Conservation (phyloP, 495 filamentous ascomycete species). For the Trichoderma gamsii region DNA sequence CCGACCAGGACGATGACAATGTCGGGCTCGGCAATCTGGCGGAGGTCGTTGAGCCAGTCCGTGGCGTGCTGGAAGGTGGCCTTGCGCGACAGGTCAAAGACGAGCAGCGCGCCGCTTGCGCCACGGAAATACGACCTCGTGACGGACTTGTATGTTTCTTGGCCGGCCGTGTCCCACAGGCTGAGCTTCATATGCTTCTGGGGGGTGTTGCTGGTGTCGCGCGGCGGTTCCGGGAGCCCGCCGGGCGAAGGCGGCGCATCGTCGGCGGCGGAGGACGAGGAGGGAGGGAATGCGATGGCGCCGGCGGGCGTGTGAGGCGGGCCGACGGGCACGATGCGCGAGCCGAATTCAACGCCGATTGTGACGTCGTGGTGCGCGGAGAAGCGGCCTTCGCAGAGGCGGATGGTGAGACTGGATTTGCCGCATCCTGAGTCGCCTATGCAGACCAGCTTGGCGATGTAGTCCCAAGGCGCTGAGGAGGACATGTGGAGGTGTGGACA, state of each 20-base stretch:
- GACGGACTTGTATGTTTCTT: slow-evolving; percentile 94
- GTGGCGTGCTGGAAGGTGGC: slow-evolving; percentile 80
- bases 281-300: slow-evolving; percentile 20
- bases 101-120: slow-evolving; percentile 82
- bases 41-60: slow-evolving; percentile 86
- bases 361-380: slow-evolving; percentile 90
- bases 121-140: slow-evolving; percentile 94
- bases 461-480: slow-evolving; percentile 75
- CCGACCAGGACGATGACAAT: slow-evolving; percentile 92
- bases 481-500: slow-evolving; percentile 34
- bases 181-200: slow-evolving; percentile 72
- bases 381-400: slow-evolving; percentile 95
- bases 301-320: slow-evolving; percentile 53
- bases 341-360: slow-evolving; percentile 96
- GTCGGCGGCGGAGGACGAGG: slow-evolving; percentile 30
- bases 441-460: slow-evolving; percentile 96
- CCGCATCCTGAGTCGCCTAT: slow-evolving; percentile 93
- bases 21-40: slow-evolving; percentile 85
- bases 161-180: slow-evolving; percentile 94
- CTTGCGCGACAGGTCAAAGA: slow-evolving; percentile 86
- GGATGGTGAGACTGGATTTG: slow-evolving; percentile 84
- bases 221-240: slow-evolving; percentile 36
- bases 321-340: slow-evolving; percentile 85
- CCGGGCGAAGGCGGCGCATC: not conserved
- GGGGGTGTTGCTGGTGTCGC: slow-evolving; percentile 22